Base-by-base conservation (phyloP, 2,329 filamentous ascomycete genomes). In the Colletotrichum tropicale region DNA sequence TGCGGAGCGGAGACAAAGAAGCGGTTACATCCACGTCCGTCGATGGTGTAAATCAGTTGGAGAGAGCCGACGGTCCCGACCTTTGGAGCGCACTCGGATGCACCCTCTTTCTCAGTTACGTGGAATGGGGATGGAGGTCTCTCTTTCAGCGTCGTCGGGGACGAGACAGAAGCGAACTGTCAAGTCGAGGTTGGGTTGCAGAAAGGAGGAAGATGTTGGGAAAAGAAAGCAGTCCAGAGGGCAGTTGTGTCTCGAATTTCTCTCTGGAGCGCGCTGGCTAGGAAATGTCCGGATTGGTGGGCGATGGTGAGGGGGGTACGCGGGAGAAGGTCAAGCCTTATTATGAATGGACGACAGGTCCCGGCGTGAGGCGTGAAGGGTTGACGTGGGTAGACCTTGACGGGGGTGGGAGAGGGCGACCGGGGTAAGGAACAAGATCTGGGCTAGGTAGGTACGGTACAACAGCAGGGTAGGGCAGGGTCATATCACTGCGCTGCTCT, bases 341-440 rank as follows among this genome's bases (percentile, higher is more conserved):
- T 75, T 76, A 76, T 75, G 74, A 76, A 76, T 75, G 71, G 70
- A 75, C 71, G 74, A 76, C 70, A 75, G 74, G 74, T 76, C 74
- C 74, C 74, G 60, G 66, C 62, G 55, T 65, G 71, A 70, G 72
- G 75, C 68, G 75, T 75, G 64, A 75, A 77, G 75, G 67, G 72
- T 77, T 75, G 71, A 69, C 67, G 68, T 75, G 73, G 73, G 73
- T 75, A 73, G 70, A 48, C 73, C 64, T 75, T 43, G 73, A 69
- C 56, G 56, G 58, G 52, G 55, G 69, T 55, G 36, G 38, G 60
- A 21, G 43, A 48, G 43, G 43, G 43, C 71, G 65, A 75, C 74
- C 66, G 71, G 74, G 74, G 71, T 70, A 55, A 62, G 66, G 71
- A 75, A 75, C 73, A 76, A 76, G 74, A 76, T 76, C 74, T 76